phyloP scores from a whole-genome alignment of 2,329 filamentous ascomycete genomes.

The Fusarium nematophilum region DNA sequence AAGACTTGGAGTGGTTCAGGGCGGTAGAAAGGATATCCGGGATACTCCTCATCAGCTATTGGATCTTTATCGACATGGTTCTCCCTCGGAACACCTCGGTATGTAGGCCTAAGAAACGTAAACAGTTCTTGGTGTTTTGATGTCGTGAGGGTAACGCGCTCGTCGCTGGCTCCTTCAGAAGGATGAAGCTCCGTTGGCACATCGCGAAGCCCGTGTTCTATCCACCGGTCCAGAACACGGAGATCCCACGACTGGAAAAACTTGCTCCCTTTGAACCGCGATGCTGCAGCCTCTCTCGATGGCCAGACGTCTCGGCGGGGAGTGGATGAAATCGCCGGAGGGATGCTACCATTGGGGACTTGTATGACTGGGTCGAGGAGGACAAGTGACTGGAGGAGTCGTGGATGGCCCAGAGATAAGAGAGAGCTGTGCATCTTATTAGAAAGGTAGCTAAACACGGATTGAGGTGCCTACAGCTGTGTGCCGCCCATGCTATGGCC shows the following conservation, averaged over 20 bases:
- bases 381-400: not conserved
- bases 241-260: slow-evolving; percentile 9
- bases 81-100: not conserved
- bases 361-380: slow-evolving; percentile 7
- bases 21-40: slow-evolving; percentile 4
- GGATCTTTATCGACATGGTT: not conserved
- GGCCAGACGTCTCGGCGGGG: slow-evolving; percentile 4
- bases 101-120: not conserved
- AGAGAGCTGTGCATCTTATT: not conserved
- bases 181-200: slow-evolving; percentile 1
- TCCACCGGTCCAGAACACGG: slow-evolving; percentile 1
- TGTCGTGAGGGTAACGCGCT: not conserved
- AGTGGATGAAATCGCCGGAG: not conserved
- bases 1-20: not conserved
- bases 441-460: not conserved
- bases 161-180: not conserved
- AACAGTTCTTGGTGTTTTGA: slow-evolving; percentile 10
- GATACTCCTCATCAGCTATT: not conserved
- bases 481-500: slow-evolving; percentile 21
- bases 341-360: not conserved
- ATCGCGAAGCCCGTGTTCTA: not conserved
- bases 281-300: not conserved
- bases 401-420: slow-evolving; percentile 1
- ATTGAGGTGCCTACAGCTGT: not conserved
- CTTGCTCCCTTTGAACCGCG: not conserved